Base-by-base conservation (phyloP, 2,329 filamentous ascomycete genomes). In the Passalora sequoiae region DNA sequence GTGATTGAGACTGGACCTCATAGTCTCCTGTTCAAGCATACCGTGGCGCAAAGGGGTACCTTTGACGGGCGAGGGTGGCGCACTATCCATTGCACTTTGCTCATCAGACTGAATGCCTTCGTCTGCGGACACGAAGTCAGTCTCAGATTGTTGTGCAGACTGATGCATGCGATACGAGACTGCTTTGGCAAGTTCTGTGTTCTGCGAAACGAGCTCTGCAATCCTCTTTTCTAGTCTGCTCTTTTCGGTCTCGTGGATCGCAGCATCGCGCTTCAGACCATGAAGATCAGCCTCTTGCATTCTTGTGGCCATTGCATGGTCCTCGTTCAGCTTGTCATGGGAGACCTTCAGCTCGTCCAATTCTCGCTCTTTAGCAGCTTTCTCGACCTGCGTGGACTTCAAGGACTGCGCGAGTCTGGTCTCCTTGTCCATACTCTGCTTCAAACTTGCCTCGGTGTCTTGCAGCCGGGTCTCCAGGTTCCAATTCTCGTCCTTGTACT, bases 401-500 rank as follows among this genome's bases (percentile, higher is more conserved):
- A 98, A 71, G 37, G 75, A 77, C 58, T 89, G 84, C 10, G 76
- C 81, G 29, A 96, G 74, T 62, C 86, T 86, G 65, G 88, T 86
- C 65, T 96, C 89, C 48, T 84, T 84, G 60, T 92, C 89, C 10
- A 81, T 73, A 1, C 85, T 78, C 35, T 94, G 87, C 61, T 83
- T 87, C 50, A 84, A 77, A 12, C 78, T 74, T 6, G 83, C 77
- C 40, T 85, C 76, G 30, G 91, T 73, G 51, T 97, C 89, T 58
- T 95, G 92, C 16, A 94, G 77, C 57, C 89, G 86, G 0, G 89
- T 94, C 66, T 98, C 92, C 27, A 98, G 76, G 51, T 86, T 91
- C 92, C 92, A 98, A 64, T 97, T 98, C 66, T 97, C 92, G 60
- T 98, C 92, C 68, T 96, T 97, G 70, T 94, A 95, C 40, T 87